These are phyloP conservation scores for Aspergillus wentii DNA, from an alignment of 495 filamentous ascomycete genomes.

Conservation along the genomic window DNA sequence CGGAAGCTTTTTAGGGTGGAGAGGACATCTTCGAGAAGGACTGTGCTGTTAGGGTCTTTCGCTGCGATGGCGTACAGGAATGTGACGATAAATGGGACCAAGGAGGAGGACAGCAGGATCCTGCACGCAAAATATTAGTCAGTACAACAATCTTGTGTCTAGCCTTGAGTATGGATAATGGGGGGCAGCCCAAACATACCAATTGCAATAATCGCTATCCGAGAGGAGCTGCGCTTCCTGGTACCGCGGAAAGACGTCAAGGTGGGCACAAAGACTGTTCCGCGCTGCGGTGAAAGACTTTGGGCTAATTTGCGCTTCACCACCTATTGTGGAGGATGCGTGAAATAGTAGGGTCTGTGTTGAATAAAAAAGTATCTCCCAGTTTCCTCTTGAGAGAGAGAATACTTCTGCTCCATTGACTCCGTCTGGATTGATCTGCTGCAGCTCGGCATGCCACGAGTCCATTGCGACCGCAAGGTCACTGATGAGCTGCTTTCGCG, in stretches of 20 bases:
- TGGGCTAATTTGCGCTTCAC: conserved; percentile 1
- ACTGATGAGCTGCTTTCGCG: conserved; percentile 4
- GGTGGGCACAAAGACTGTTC: conserved; percentile 2
- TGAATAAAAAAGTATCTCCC: conserved; percentile 8
- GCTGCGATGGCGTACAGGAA: conserved; percentile 6
- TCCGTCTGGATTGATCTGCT: conserved; percentile 23
- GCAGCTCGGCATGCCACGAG: not conserved
- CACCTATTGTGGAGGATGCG: not conserved
- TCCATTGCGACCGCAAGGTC: conserved; percentile 4
- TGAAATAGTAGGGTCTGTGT: conserved; percentile 3
- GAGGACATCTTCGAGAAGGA: not conserved
- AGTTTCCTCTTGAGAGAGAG: conserved; percentile 1
- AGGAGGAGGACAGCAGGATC: conserved; percentile 7
- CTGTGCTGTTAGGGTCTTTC: not conserved
- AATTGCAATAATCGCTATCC: conserved; percentile 7
- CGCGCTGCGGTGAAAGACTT: conserved; percentile 2
- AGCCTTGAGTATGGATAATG: no score
- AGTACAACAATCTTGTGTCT: no score
- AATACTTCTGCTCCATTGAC: conserved; percentile 3
- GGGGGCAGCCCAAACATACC: not conserved
- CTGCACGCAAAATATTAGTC: conserved; percentile 3
- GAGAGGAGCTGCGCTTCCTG: conserved; percentile 4
- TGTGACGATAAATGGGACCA: conserved; percentile 5
- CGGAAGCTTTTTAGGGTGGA: conserved; percentile 3
- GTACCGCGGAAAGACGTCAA: conserved; percentile 4